Evolutionary conservation across 2,329 filamentous ascomycete genomes (phyloP).

Genomic region (Aureobasidium sp.): DNA sequence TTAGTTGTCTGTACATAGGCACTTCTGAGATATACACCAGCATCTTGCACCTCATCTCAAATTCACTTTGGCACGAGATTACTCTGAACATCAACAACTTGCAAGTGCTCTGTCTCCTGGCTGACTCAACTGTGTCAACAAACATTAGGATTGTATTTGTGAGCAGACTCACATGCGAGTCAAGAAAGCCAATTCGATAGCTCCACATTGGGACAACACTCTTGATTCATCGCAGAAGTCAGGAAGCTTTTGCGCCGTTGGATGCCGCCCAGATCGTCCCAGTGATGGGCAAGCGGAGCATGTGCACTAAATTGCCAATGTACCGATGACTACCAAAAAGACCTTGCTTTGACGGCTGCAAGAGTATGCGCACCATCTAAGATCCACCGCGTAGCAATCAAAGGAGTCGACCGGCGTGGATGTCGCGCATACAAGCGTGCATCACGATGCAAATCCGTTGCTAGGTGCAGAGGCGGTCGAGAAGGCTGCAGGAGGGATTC

Average conservation of each 20-base stretch:
- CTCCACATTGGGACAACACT: neutral
- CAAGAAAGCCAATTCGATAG: neutral
- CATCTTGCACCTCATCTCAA: neutral
- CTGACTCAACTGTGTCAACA: neutral
- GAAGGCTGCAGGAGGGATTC: neutral
- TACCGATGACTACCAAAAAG: neutral
- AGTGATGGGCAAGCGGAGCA: neutral
- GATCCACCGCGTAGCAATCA: neutral
- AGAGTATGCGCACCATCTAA: neutral
- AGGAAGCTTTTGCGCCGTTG: neutral
- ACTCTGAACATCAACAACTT: no score
- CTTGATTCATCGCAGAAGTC: neutral
- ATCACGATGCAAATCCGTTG: neutral
- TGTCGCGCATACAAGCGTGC: conserved; percentile 6
- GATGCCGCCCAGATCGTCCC: neutral
- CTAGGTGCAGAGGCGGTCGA: neutral
- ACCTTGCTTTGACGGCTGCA: neutral
- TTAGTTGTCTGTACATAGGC: neutral
- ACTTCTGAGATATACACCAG: neutral
- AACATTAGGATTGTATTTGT: neutral
- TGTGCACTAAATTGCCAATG: neutral
- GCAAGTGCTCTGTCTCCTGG: neutral
- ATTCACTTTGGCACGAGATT: no score
- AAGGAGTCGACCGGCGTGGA: neutral
- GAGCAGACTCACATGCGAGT: neutral